Conservation (phyloP, 2,329 filamentous ascomycete genomes). For the Xylaria sp. region DNA sequence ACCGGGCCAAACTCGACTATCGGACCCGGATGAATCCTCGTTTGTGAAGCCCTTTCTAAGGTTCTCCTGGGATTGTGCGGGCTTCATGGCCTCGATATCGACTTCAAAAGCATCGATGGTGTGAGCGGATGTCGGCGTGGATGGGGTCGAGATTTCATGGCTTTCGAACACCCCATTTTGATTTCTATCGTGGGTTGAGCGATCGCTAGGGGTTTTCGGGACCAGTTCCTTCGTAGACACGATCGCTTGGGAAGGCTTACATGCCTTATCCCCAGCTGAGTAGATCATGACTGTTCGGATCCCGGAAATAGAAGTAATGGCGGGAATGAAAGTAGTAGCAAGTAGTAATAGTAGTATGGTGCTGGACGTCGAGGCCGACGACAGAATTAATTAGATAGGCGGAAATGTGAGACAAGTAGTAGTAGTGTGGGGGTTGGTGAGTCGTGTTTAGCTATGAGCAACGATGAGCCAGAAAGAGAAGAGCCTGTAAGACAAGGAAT, state of each 20-base stretch:
- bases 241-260: conserved; percentile 39
- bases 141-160: conserved; percentile 53
- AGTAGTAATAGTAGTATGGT: neutral
- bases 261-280: conserved; percentile 32
- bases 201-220: conserved; percentile 20
- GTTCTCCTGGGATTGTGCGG: conserved; percentile 53
- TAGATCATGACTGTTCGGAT: conserved; percentile 33
- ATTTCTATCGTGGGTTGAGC: conserved; percentile 36
- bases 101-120: conserved; percentile 66
- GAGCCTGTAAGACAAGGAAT: conserved; percentile 27
- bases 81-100: conserved; percentile 66
- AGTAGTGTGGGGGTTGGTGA: conserved; percentile 7
- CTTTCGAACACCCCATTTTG: conserved; percentile 47
- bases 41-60: conserved; percentile 51
- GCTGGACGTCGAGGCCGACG: conserved; percentile 12
- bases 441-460: conserved; percentile 20
- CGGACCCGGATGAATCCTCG: conserved; percentile 54
- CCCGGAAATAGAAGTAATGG: neutral
- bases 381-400: conserved; percentile 36
- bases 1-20: conserved; percentile 70
- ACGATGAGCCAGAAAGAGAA: conserved; percentile 18
- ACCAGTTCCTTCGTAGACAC: conserved; percentile 40
- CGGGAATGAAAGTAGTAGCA: neutral
- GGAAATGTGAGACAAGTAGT: conserved; percentile 18
- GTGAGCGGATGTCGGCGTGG: conserved; percentile 58